Conservation (phyloP, 768 basidiomycete species). For the Neoboletus brunneissimus region DNA sequence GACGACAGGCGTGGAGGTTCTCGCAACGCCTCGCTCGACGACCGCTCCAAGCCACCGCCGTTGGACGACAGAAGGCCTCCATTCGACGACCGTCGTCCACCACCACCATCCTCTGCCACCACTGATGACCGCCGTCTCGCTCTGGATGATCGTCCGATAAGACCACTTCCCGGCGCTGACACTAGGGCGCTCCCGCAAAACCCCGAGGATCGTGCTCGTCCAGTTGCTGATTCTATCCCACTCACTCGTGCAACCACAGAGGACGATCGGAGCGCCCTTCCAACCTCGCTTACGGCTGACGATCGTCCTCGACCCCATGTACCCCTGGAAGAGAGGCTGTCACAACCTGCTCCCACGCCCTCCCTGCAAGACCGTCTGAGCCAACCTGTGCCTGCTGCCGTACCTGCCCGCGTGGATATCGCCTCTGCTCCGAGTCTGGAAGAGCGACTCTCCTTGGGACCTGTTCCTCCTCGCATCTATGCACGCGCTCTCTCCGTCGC, state of each 20-base stretch:
- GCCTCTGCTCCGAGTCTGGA: conserved; percentile 37
- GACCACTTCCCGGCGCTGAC: conserved; percentile 26
- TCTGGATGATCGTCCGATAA: conserved; percentile 34
- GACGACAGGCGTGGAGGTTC: conserved; percentile 28
- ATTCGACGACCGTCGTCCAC: conserved; percentile 28
- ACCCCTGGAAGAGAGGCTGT: conserved; percentile 41
- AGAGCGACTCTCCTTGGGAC: conserved; percentile 40
- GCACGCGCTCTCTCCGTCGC: conserved; percentile 24
- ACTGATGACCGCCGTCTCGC: conserved; percentile 1
- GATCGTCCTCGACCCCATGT: conserved; percentile 27
- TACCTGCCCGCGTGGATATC: conserved; percentile 21
- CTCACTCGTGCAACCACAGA: conserved; percentile 15
- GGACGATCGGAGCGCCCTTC: conserved; percentile 30
- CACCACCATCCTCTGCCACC: neutral
- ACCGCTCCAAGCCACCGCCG: conserved; percentile 25
- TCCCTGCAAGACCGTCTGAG: conserved; percentile 40
- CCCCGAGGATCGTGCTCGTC: conserved; percentile 23
- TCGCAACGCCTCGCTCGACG: conserved; percentile 21
- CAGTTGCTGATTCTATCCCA: conserved; percentile 18
- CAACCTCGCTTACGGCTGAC: conserved; percentile 19
- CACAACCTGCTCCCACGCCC: conserved; percentile 31
- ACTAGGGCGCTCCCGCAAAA: conserved; percentile 10
- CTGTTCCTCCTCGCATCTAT: conserved; percentile 26
- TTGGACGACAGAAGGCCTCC: conserved; percentile 32
- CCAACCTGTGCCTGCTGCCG: conserved; percentile 25